These are phyloP conservation scores for Termitomyces sp. DNA, from an alignment of 768 basidiomycete genomes.

Conservation along the genomic window DNA sequence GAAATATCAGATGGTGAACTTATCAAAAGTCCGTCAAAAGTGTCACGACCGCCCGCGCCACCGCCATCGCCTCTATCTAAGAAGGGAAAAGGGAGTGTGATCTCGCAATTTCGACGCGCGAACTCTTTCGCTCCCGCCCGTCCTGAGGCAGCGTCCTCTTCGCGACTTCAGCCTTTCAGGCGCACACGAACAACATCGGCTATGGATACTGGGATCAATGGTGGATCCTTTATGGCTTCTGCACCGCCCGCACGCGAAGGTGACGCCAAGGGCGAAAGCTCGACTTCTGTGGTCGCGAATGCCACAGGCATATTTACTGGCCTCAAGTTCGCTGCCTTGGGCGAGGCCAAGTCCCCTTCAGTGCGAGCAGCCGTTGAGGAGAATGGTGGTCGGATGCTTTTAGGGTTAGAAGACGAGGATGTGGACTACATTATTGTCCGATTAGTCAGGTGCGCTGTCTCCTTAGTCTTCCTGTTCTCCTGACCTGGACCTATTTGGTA, in stretches of 20 bases:
- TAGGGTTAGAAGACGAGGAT: conserved; percentile 45
- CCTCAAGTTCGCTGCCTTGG: conserved; percentile 55
- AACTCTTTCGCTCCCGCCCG: conserved; percentile 60
- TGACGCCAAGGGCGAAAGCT: conserved; percentile 22
- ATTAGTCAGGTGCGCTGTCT: conserved; percentile 59
- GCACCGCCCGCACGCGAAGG: conserved; percentile 5
- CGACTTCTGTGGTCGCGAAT: conserved; percentile 13
- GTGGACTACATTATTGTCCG: conserved; percentile 70
- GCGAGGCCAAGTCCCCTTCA: conserved; percentile 59
- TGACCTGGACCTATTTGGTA: conserved; percentile 9
- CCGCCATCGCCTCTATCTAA: conserved; percentile 18
- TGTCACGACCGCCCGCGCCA: conserved; percentile 17
- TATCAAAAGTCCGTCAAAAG: conserved; percentile 59
- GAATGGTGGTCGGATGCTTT: conserved; percentile 51
- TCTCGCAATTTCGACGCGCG: conserved; percentile 59
- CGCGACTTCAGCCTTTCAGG: conserved; percentile 44
- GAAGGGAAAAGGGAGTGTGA: conserved; percentile 36
- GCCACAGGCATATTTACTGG: conserved; percentile 51
- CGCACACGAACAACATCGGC: conserved; percentile 35
- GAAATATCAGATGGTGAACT: conserved; percentile 58
- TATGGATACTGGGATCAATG: conserved; percentile 2
- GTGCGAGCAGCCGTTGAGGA: conserved; percentile 63
- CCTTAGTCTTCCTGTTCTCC: background rate
- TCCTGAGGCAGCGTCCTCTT: conserved; percentile 18
- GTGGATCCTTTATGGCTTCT: conserved; percentile 18